Base-by-base conservation (phyloP, 257 asterid species). In the Parsonsia alboflavescens region DNA sequence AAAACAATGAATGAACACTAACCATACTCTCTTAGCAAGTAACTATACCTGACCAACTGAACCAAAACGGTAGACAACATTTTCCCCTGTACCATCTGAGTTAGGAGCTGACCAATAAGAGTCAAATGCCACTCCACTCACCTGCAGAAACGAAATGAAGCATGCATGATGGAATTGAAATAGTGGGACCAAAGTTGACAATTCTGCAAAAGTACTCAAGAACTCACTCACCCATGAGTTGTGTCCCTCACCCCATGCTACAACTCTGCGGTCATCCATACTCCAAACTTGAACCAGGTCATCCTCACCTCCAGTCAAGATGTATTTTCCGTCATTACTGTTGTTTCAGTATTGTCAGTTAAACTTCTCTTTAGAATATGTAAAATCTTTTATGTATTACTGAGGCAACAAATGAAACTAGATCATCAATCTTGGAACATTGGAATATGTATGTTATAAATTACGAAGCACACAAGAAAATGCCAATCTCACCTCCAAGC, bases 161-260 rank as follows among this genome's bases (percentile, higher is more conserved):
- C 68, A 62, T 28, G 73, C n/a, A 44, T 70, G 78, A 77, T 53
- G 73, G 46, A 82, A 72, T 39, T 75, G 70, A 48, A 67, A 70
- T 61, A 41, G 48, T 44, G 70, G 73, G 68, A 61, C 52, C 49
- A 71, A 61, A 41, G 50, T 50, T 68, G 48, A 75, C 54, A 70
- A 72, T 16, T 62, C 21, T 61, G 64, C 45, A 45, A 17, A 39
- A 73, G 28, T 28, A 15, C 59, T 15, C 67, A n/a, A 53, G 74
- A 80, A 83, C 97, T 89, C 82, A 83, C 97, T 89, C 82, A 92
- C 99, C 99, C 99, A 95, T 61, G 99, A 95, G 80, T 85, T 92
- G 81, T 95, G 99, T 63, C 99, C 99, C 89, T 92, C 99, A 8
- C 99, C 99, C 98, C 98, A 95, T 24, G 99, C 99, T 46, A 95